Evolutionary conservation across 176 grass and related monocot genomes (phyloP), one percentile per base, ranked within the genome.

Genomic region (Triticum turgidum): DNA sequence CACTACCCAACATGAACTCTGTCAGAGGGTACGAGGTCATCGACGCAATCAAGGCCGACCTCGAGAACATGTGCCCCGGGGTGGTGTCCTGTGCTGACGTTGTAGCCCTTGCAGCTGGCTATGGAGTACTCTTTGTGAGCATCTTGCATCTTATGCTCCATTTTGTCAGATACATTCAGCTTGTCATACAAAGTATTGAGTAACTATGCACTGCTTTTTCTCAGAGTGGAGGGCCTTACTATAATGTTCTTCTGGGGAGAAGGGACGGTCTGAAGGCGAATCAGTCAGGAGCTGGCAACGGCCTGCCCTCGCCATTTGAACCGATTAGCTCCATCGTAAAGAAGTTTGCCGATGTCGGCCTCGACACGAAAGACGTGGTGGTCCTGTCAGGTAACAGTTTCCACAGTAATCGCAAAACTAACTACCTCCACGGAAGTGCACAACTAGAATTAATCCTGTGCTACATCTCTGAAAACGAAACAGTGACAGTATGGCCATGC

Each of bases 51-150:
- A 97, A 97, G 68, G 37, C 62, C 4, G 92, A 93, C 0, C 80
- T 97, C 0, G 94, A 97, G 78, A 91, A 65, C 3, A 56, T 38
- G 0, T 97, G 94, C 86, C 91, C 63, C 0, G 90, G 65, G 54
- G 91, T 89, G 20, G 94, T 97, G 21, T 97, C 95, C 15, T 94
- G 95, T 27, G 84, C 95, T 9, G 95, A 97, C 52, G 86, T 94
- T 49, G 90, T 97, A 7, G 90, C 95, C 20, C 84, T 97, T 76
- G 90, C 95, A 35, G 92, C 95, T 9, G 82, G 85, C 86, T 93
- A 91, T 47, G 85, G 90, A 58, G 90, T 95, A 58, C 65, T 84
- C 34, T 82, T 97, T 38, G 95, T 92, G 77, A 64, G 91, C 25
- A 73, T 65, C 33, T 29, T 29, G 30, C 45, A 52, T 15, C 42